Evolutionary conservation across 352 stramenopile genomes (phyloP), one percentile per base, ranked within the genome.

Genomic region (Plasmopara muralis): DNA sequence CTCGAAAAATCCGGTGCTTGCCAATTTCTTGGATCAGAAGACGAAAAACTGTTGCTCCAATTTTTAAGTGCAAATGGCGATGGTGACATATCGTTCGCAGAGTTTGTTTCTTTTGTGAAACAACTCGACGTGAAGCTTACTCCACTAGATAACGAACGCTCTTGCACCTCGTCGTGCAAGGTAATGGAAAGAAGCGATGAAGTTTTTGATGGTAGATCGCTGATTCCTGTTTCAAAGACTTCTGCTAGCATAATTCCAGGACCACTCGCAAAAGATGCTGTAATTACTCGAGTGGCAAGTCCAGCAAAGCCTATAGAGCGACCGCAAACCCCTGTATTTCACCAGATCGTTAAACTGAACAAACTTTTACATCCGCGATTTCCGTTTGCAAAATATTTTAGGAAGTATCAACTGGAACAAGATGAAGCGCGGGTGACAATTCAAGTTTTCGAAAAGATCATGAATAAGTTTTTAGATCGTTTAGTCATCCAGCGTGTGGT

Each of bases 371-470:
- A 47, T 5, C 66, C 73, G 6, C 56, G 35, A 16, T 91, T 91
- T 50, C 74, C 75, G 0, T 91, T 91, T 49, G 74, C 73, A 6
- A 87, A 85, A 54, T 91, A 91, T 50, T 81, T 89, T 28, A 60
- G 60, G 38, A 91, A 89, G 49, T 87, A 91, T 53, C 68, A 64
- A 9, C 31, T 63, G 13, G 67, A 65, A 5, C 43, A 66, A 42
- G 55, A 38, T 9, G 74, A 83, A 33, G 38, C 60, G 2, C 41
- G 58, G 2, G 72, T 89, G 16, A 85, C 80, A 64, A 49, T 67
- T 37, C 66, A 68, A 9, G 73, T 84, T 20, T 91, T 91, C 43
- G 70, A 83, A 30, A 87, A 86, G 25, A 68, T 89, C 35, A 55
- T 91, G 2, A 72, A 91, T 50, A 91, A 91, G 44, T 91, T 91